Base-by-base conservation (phyloP, 2,329 filamentous ascomycete genomes). In the Diaporthe longicolla region DNA sequence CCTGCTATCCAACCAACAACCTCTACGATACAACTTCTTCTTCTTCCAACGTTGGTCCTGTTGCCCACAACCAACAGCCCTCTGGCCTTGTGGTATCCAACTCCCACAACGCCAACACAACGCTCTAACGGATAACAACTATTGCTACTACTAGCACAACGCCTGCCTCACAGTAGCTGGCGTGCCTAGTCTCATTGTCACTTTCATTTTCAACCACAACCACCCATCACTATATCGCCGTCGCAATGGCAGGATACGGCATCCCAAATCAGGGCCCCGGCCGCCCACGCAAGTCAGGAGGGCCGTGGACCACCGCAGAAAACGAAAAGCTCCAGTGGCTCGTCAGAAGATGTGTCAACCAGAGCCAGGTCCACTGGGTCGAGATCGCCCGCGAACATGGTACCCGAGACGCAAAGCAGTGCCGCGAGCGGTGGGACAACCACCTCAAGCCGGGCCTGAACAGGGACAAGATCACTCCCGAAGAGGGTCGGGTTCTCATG, bases 401-500 rank as follows among this genome's bases (percentile, higher is more conserved):
- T 74, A 92, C 93, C 35, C 91, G 96, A 76, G 94, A 94, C 32
- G 93, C 96, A 70, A 98, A 98, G 86, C 96, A 98, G 85, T 98
- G 96, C 83, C 92, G 96, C 74, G 96, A 98, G 85, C 90, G 96
- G 63, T 98, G 94, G 81, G 95, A 98, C 81, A 96, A 98, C 81
- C 98, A 98, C 82, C 88, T 98, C 59, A 98, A 95, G 82, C 92
- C 93, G 1, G 70, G 70, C 24, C 43, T 50, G 6, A 61, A 58
- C 40, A 68, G 72, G 68, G 57, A 55, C 21, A 71, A 72, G 69
- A 95, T 95, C 80, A 91, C 91, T 5, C 83, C 89, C 0, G 90
- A 93, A 48, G 94, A 96, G 82, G 93, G 93, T 2, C 82, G 88
- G 52, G 80, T 91, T 79, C 98, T 98, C 79, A 92, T 96, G 84